Base-by-base conservation (phyloP, 73 alveolate genomes). In the Paramecium primaurelia region DNA sequence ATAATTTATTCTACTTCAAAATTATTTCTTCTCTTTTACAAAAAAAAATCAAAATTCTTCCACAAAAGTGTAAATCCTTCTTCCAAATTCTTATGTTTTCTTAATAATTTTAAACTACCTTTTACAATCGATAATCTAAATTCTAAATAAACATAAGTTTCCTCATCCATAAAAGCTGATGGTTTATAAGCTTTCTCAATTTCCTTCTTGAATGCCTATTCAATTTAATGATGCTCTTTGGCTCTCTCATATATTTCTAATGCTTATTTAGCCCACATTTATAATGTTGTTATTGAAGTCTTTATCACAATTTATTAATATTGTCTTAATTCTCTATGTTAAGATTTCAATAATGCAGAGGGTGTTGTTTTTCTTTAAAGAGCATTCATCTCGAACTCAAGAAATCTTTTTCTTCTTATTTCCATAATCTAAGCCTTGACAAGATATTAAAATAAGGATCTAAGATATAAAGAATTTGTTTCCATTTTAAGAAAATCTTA, bases 21-120 rank as follows among this genome's bases (percentile, higher is more conserved):
- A 42, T 80, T 80, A 80, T 80, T 80, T 18, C 58, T 26, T 80
- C 91, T 16, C 38, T 80, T 80, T 28, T 80, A 6, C 10, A 80
- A 80, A 11, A 25, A 10, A 16, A 45, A 42, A 25, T 80, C 91
- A 80, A 80, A 80, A 20, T 47, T 44, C 58, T 80, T 42, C 91
- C 91, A 80, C 22, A 47, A 26, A 44, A 80, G 30, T 11, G 91
- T 80, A 32, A 80, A 80, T 14, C 91, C 91, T 28, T 80, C 91
- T 9, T 80, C 91, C n/a, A 45, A 47, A 80, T 47, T 42, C 58
- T 80, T 80, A 14, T 80, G 75, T 8, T 80, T 80, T 28, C 91
- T 5, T 44, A 80, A 14, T 25, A 80, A 49, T 49, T 80, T 80
- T 36, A 80, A 80, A 45, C 77, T 80, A 0, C 91, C 91, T 47